phyloP scores from a whole-genome alignment of 2,329 filamentous ascomycete genomes.

The Monilinia polystroma region DNA sequence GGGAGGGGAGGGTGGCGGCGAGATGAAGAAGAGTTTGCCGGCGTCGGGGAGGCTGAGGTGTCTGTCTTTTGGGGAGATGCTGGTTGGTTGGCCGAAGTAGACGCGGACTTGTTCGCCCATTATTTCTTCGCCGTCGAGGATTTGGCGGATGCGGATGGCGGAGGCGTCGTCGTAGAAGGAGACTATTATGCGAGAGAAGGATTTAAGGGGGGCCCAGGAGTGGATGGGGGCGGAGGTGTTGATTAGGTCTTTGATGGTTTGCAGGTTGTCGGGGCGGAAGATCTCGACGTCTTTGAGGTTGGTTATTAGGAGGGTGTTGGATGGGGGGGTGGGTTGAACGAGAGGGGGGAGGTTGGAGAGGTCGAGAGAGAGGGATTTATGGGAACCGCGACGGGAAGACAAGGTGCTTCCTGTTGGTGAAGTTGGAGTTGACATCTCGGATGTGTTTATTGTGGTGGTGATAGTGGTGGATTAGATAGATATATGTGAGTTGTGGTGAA shows the following conservation, averaged over 20 bases:
- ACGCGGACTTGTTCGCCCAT: constrained; percentile 68
- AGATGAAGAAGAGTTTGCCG: constrained; percentile 72
- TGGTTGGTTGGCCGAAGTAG: constrained; percentile 65
- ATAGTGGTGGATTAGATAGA: not conserved
- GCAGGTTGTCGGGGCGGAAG: constrained; percentile 72
- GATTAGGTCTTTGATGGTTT: constrained; percentile 71
- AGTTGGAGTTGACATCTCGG: constrained; percentile 15
- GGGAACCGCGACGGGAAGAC: constrained; percentile 30
- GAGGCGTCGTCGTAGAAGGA: constrained; percentile 71
- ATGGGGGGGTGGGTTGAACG: constrained; percentile 68
- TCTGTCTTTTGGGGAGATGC: constrained; percentile 53
- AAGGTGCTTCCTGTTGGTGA: constrained; percentile 29
- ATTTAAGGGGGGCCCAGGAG: constrained; percentile 77
- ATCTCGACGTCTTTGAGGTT: constrained; percentile 72
- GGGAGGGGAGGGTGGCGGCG: constrained; percentile 65
- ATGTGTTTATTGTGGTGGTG: constrained; percentile 10
- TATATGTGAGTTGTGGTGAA: not conserved
- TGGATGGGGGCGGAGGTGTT: constrained; percentile 68
- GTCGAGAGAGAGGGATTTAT: constrained; percentile 63
- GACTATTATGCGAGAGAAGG: constrained; percentile 77
- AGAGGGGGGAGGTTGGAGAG: constrained; percentile 70
- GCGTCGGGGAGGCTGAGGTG: constrained; percentile 66
- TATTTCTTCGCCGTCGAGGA: constrained; percentile 72
- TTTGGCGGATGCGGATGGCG: constrained; percentile 67
- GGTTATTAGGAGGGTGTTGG: constrained; percentile 82